Base-by-base conservation (phyloP, 345 rosid genomes). In the Trapa incisa region DNA sequence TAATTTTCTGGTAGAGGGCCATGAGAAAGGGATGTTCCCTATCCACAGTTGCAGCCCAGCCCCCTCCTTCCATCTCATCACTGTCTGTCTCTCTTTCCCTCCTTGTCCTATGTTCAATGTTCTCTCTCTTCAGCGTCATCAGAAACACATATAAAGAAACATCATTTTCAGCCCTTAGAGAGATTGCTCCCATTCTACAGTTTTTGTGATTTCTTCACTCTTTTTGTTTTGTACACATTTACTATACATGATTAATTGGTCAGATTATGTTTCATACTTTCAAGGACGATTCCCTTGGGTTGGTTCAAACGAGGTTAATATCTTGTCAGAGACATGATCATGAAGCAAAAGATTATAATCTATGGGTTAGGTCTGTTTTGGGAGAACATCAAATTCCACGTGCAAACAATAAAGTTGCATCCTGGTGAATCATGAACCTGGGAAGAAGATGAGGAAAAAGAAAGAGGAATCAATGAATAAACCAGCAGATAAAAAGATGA, bases 11-110 rank as follows among this genome's bases (percentile, higher is more conserved):
- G 63, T 32, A 58, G 38, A 32, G 63, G 63, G 1, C 63, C 63
- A 58, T 33, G 38, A 58, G 63, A 58, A 58, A 58, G 63, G 37
- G 63, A 58, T 58, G 63, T 58, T 33, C 16, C 61, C 61, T 50
- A 50, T 2, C 56, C 11, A 0, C 54, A 50, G 48, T 11, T 45
- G 48, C 48, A 22, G 29, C 29, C 29, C 29, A 22, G 29, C 48
- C 13, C 48, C 2, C 4, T 2, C 22, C 3, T 2, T 50, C 22
- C 6, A 3, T 50, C n/a, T 48, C 17, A 22, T 22, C 29, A 22
- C 29, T 22, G 29, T 48, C 17, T 57, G 2, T 7, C 62, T 32
- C 6, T n/a, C 63, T 7, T 38, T 32, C 2, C 33, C 63, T 11
- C 38, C 35, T 16, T 58, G 37, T 58, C 63, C 35, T 32, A 32